These are phyloP conservation scores for Wallacemonas sp. DNA, from an alignment of 208 protist genomes.

Conservation along the genomic window DNA sequence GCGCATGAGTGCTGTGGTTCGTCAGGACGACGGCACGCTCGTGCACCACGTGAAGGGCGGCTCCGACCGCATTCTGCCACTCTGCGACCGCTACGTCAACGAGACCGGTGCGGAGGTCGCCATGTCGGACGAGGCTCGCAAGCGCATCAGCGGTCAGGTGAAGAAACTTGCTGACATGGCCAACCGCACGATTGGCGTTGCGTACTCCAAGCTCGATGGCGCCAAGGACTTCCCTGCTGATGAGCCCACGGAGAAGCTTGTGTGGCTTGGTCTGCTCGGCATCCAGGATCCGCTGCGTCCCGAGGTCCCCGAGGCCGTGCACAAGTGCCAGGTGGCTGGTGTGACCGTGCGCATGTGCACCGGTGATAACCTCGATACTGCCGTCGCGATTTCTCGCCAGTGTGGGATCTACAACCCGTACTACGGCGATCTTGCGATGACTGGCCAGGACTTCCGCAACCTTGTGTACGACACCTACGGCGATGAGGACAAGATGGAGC, in stretches of 20 bases:
- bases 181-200: slow-evolving; percentile 87
- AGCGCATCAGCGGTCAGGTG: slow-evolving; percentile 46
- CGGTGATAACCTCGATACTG: slow-evolving; percentile 94
- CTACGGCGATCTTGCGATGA: slow-evolving; percentile 79
- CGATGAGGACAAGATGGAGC: slow-evolving; percentile 67
- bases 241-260: slow-evolving; percentile 72
- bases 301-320: slow-evolving; percentile 92
- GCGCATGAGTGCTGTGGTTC: slow-evolving; percentile 79
- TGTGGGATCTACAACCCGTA: slow-evolving; percentile 88
- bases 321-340: slow-evolving; percentile 91
- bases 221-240: slow-evolving; percentile 39
- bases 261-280: slow-evolving; percentile 93
- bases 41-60: slow-evolving; percentile 92
- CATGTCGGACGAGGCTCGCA: slow-evolving; percentile 36
- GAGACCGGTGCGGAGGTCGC: slow-evolving; percentile 46
- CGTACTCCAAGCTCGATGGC: slow-evolving; percentile 43
- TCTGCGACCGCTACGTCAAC: slow-evolving; percentile 72
- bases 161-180: slow-evolving; percentile 51
- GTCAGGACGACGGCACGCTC: slow-evolving; percentile 36
- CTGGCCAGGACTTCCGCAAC: slow-evolving; percentile 89
- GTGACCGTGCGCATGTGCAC: slow-evolving; percentile 97
- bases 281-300: slow-evolving; percentile 95
- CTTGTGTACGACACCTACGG: slow-evolving; percentile 77
- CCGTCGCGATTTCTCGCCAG: slow-evolving; percentile 91
- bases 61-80: slow-evolving; percentile 84